Conservation (phyloP, 1,284 basidiomycete species). For the Ustilago lituana region DNA sequence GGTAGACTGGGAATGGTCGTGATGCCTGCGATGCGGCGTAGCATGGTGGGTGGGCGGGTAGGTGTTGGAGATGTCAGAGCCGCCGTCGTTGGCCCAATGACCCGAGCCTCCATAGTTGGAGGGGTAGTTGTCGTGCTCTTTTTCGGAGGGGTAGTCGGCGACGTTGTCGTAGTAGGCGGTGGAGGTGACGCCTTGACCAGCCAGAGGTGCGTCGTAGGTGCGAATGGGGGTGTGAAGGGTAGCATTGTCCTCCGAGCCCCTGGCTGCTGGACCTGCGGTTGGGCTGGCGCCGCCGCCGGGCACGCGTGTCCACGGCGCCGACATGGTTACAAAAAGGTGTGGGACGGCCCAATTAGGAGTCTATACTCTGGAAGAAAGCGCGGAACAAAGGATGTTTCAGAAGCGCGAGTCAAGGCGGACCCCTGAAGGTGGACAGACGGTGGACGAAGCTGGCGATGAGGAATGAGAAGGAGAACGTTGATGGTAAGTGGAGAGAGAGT, state of each 20-base stretch:
- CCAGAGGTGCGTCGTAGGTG: conserved; percentile 38
- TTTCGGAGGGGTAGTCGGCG: conserved; percentile 34
- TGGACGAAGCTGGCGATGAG: no score
- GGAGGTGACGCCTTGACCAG: conserved; percentile 23
- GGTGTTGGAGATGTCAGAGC: conserved; percentile 23
- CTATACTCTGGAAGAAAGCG: no score
- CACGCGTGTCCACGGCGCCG: conserved; percentile 41
- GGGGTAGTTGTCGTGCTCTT: conserved; percentile 32
- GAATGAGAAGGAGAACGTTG: no score
- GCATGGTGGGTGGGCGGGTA: conserved; percentile 18
- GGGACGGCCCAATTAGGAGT: not conserved
- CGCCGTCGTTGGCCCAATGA: conserved; percentile 32
- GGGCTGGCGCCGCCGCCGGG: conserved; percentile 24
- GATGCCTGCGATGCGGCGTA: conserved; percentile 10
- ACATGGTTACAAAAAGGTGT: conserved; percentile 19
- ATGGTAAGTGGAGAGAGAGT: no score
- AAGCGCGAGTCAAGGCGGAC: no score
- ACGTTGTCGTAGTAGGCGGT: conserved; percentile 31
- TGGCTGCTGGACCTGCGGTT: not conserved
- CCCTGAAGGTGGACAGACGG: no score
- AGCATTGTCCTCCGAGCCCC: conserved; percentile 29
- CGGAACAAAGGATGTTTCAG: no score
- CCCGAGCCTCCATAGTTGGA: conserved; percentile 31
- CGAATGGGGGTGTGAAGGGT: conserved; percentile 19
- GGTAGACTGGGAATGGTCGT: conserved; percentile 22